Evolutionary conservation across 2,329 filamentous ascomycete genomes (phyloP), one percentile per base, ranked within the genome.

Genomic region (Paramyrothecium sp.): DNA sequence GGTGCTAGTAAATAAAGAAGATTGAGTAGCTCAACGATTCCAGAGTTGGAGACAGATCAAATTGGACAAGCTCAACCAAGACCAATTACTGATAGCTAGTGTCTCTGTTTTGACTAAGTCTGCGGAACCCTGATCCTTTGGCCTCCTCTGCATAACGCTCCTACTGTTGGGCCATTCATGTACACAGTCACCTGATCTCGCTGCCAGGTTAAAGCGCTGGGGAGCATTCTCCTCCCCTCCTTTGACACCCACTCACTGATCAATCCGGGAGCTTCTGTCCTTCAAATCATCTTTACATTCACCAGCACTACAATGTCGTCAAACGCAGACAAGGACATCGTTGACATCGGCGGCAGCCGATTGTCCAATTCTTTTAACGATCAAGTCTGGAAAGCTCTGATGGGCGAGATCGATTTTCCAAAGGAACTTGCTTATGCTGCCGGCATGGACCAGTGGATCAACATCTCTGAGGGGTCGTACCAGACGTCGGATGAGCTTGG

Each of bases 271-370:
- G 46, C 46, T 48, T 48, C 11, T 48, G 10, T 48, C 46, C 19
- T 48, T 48, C 10, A 48, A 48, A 48, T 19, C 46, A 48, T 48
- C 46, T 48, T 19, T 19, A 48, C 19, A 48, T 48, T 48, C 46
- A 48, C 46, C 46, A 19, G 46, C 46, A 48, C 46, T 19, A 48
- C 10, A 19, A 48, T 48, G 46, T 48, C 46, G 46, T 48, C 46
- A 48, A 48, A 48, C 46, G 46, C 46, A 48, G 46, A 48, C 46
- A 19, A 48, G 46, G 19, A 48, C 11, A 19, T 48, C 46, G 19
- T 48, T 48, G 46, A 48, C 46, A 48, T 48, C 19, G 46, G 46
- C 46, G 46, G 46, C 46, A 48, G 46, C 46, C 46, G 46, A 48
- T 19, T 48, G 46, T 48, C 46, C 46, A 48, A 48, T 19, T 48